Base-by-base conservation (phyloP, 169 alveolate genomes). In the Plasmodium reichenowi region DNA sequence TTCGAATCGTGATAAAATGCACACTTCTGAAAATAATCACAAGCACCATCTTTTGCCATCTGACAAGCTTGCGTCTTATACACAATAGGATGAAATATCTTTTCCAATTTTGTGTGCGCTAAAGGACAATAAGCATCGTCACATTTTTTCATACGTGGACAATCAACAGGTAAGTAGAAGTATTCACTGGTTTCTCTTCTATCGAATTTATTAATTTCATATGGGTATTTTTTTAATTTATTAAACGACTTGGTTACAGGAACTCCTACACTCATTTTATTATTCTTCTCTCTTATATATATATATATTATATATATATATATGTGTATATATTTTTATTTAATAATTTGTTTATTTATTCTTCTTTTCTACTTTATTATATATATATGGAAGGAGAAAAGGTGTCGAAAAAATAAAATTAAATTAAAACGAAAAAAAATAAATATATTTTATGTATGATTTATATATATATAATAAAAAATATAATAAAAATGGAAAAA, bases 131-230 rank as follows among this genome's bases (percentile, higher is more conserved):
- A 76, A 17, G 96, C 96, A 87, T 93, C 94, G 32, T 92, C 74
- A 74, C 97, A 95, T 43, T 91, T 80, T 83, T 89, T 89, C 91
- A 88, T 92, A 45, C 70, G 89, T 26, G 97, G 97, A 71, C 97
- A 95, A 83, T 95, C 97, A 17, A 95, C 93, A 10, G 97, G 97
- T 17, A 95, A 63, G 74, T 95, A 95, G 66, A 95, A 95, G 60
- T 94, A 93, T 63, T 88, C 74, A 52, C 66, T 75, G 52, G 97
- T 95, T 74, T 94, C 96, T 66, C 97, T 71, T 48, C 96, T 74
- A 72, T 91, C 92, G 68, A 93, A 93, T 62, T 80, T 93, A 63
- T 74, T 88, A 32, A 93, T 85, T 71, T 88, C 76, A 71, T 70
- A 93, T 38, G 96, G 96, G 45, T 89, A 70, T 50, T 86, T 63